phyloP scores from a whole-genome alignment of 176 grass and related monocot species.

The Eragrostis curvula region DNA sequence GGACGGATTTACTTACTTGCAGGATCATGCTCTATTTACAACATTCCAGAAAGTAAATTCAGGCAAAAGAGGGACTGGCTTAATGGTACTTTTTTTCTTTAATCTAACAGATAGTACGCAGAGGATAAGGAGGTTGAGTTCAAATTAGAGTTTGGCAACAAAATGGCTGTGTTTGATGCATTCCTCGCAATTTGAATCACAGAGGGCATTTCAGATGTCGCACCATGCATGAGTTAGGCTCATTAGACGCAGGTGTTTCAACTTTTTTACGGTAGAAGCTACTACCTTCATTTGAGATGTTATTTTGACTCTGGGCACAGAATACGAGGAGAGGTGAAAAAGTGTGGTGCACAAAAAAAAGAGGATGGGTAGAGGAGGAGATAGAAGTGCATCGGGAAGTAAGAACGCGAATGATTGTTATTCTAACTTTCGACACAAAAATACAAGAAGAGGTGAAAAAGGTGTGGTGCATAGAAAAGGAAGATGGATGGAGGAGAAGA shows the following conservation, averaged over 20 bases:
- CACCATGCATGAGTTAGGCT: background rate
- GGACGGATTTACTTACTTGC: background rate
- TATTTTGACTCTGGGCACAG: too few species aligned
- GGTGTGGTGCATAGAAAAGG: too few species aligned
- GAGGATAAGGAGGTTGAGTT: background rate
- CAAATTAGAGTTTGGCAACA: background rate
- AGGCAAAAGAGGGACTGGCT: background rate
- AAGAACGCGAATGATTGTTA: too few species aligned
- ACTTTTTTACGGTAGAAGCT: background rate
- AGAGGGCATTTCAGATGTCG: background rate
- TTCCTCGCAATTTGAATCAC: background rate
- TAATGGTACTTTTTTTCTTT: background rate
- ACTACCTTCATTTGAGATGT: too few species aligned
- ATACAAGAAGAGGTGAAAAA: too few species aligned
- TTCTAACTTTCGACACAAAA: too few species aligned
- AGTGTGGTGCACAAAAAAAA: too few species aligned
- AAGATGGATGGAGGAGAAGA: too few species aligned
- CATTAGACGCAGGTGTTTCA: background rate
- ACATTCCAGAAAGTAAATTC: background rate
- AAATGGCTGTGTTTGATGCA: background rate
- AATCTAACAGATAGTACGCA: background rate
- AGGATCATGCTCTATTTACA: background rate
- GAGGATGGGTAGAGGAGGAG: too few species aligned
- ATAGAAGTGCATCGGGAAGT: too few species aligned
- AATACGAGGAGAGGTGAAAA: too few species aligned